Base-by-base conservation (phyloP, 2,329 filamentous ascomycete genomes). In the Aphanoascus verrucosus region DNA sequence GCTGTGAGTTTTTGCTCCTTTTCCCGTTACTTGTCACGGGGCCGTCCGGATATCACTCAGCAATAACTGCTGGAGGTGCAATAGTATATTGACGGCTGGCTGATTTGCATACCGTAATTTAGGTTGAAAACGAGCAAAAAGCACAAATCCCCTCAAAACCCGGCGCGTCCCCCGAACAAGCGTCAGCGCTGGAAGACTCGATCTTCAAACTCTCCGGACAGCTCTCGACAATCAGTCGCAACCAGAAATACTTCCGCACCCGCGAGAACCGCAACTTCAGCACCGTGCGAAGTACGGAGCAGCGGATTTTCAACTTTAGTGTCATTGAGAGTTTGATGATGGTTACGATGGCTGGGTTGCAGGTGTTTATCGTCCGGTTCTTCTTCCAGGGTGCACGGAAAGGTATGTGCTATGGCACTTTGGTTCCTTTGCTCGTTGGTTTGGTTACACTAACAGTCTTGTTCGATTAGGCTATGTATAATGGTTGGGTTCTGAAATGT, bases 201-300 rank as follows among this genome's bases (percentile, higher is more conserved):
- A 86, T 97, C 64, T 88, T 93, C 77, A 96, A 95, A 76, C 79
- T 98, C 56, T 95, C 89, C 11, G 84, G 88, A 59, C 88, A 94
- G 67, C 76, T 98, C 49, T 95, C 89, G 12, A 96, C 90, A 58
- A 93, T 98, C 67, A 89, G 87, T 41, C 82, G 93, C 65, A 96
- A 95, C 76, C 93, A 98, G 67, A 98, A 98, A 71, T 98, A 98
- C 77, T 98, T 98, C 83, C 86, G 94, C 58, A 98, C 93, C 2
- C 84, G 93, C 61, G 93, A 98, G 78, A 98, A 98, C 79, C 82
- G 93, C 58, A 98, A 98, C 74, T 97, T 98, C 74, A 94, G 88
- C 74, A 98, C 93, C 8, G 93, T 98, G 63, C 81, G 88, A 69
- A 96, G 90, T 74, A 98, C 93, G 40, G 93, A 98, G 77, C 82